Evolutionary conservation across 1,284 basidiomycete species (phyloP), one percentile per base, ranked within the genome.

Genomic region (Paramarasmius palmivorus): DNA sequence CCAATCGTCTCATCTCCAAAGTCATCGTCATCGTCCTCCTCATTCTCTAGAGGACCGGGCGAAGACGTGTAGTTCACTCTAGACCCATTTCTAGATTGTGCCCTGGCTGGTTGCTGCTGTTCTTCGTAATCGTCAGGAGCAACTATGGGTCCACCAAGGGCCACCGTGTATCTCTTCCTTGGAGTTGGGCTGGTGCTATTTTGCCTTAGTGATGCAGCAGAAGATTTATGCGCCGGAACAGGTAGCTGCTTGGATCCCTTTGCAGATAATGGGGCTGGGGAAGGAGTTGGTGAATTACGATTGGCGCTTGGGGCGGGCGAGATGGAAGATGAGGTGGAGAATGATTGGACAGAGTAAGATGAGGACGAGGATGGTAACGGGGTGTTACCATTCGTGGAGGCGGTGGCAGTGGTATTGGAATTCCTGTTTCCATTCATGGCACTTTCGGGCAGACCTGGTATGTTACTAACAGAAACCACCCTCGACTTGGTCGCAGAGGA

Each of bases 101-200:
- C 34, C 47, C 38, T 36, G 49, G 15, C 19, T 32, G 34, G 20
- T 58, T n/a, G 10, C 38, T 36, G 12, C 23, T 25, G 5, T 36
- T 48, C 52, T 67, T 73, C 61, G 39, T 63, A 61, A 39, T 77
- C 76, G 7, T 76, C 69, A 34, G 79, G 73, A 47, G 76, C 68
- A 29, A 79, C 75, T 55, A 88, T 82, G 0, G 86, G 85, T 4
- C 79, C 83, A 14, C 90, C 90, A 0, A 92, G 75, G 1, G 90
- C 89, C 41, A 92, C 88, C 0, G 90, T 92, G 64, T 92, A 92
- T 34, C 90, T 76, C 63, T 92, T 92, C 44, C 82, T 68, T 1
- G 88, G 88, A 0, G 82, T 81, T 2, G 81, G 81, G 56, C 78
- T 81, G 17, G 76, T 67, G 54, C 77, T 88, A 1, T 74, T 67